Conservation (phyloP, 306 rosid genomes). For the Lathyrus sativus region DNA sequence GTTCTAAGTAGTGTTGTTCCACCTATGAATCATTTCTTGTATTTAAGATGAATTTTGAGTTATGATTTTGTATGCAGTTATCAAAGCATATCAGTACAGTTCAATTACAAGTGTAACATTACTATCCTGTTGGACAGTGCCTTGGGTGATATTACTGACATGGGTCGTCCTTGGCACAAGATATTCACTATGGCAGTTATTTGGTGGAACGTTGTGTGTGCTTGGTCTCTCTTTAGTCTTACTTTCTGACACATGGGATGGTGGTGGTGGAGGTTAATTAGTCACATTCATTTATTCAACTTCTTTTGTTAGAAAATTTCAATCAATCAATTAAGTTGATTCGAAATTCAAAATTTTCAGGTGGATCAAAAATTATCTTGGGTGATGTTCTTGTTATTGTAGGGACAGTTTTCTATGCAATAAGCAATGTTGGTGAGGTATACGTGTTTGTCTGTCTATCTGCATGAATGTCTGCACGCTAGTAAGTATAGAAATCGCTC, state of each 20-base stretch:
- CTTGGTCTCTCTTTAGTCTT: constrained; percentile 67
- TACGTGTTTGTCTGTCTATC: too few relatives aligned
- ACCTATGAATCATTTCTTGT: neutral
- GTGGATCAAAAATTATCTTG: constrained; percentile 56
- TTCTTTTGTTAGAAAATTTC: neutral
- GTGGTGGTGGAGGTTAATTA: constrained; percentile 65
- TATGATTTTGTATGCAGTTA: constrained; percentile 54
- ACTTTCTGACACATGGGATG: constrained; percentile 65
- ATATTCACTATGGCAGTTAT: constrained; percentile 61
- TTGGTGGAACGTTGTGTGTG: constrained; percentile 60
- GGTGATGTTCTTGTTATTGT: constrained; percentile 68
- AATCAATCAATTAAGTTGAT: neutral
- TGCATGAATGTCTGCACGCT: neutral
- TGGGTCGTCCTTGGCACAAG: constrained; percentile 61
- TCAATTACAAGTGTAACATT: constrained; percentile 71
- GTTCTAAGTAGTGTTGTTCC: neutral
- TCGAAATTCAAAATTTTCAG: constrained; percentile 39
- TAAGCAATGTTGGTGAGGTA: constrained; percentile 80
- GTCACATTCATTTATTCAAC: constrained; percentile 37
- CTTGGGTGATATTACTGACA: constrained; percentile 66
- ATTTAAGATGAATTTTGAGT: neutral
- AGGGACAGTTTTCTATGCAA: constrained; percentile 62
- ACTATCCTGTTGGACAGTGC: constrained; percentile 65
- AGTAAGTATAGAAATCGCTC: neutral
- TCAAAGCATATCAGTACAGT: constrained; percentile 64